Conservation (phyloP, 495 filamentous ascomycete species). For the Aspergillus panamensis region DNA sequence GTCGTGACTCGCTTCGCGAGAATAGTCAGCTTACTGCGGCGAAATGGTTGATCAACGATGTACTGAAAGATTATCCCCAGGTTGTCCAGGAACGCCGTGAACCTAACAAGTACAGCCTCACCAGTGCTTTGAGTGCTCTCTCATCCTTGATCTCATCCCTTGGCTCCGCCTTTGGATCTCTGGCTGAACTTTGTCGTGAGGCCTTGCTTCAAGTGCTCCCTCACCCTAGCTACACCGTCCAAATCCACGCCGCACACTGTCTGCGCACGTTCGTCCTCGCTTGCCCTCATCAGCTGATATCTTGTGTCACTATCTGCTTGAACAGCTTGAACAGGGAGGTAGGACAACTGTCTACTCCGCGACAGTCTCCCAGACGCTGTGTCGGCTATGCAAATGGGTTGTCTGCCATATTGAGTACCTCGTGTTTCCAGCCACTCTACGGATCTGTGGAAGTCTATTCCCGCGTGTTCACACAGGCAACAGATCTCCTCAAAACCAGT, state of each 20-base stretch:
- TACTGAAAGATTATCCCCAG: slow-evolving; percentile 93
- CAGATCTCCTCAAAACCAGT: slow-evolving; percentile 87
- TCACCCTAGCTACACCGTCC: slow-evolving; percentile 94
- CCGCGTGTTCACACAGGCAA: slow-evolving; percentile 84
- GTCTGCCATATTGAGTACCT: slow-evolving; percentile 86
- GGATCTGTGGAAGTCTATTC: slow-evolving; percentile 95
- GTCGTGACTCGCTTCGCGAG: slow-evolving; percentile 78
- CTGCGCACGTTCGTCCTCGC: slow-evolving; percentile 83
- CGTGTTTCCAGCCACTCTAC: slow-evolving; percentile 81
- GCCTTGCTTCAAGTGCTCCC: slow-evolving; percentile 86
- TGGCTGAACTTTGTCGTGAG: slow-evolving; percentile 80
- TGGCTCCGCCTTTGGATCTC: slow-evolving; percentile 71
- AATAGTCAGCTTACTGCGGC: slow-evolving; percentile 80
- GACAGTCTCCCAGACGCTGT: slow-evolving; percentile 79
- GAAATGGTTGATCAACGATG: slow-evolving; percentile 75
- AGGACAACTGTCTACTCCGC: slow-evolving; percentile 65
- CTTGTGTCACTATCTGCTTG: slow-evolving; percentile 92
- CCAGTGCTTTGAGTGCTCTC: slow-evolving; percentile 74
- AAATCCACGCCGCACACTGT: slow-evolving; percentile 81
- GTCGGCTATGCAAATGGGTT: slow-evolving; percentile 92
- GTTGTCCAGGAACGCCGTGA: slow-evolving; percentile 87
- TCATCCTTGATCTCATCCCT: slow-evolving; percentile 73
- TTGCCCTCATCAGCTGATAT: slow-evolving; percentile 85
- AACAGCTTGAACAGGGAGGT: slow-evolving; percentile 91
- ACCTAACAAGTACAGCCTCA: slow-evolving; percentile 81